Evolutionary conservation across 257 asterid genomes (phyloP).

Genomic region (Jacaranda mimosifolia): DNA sequence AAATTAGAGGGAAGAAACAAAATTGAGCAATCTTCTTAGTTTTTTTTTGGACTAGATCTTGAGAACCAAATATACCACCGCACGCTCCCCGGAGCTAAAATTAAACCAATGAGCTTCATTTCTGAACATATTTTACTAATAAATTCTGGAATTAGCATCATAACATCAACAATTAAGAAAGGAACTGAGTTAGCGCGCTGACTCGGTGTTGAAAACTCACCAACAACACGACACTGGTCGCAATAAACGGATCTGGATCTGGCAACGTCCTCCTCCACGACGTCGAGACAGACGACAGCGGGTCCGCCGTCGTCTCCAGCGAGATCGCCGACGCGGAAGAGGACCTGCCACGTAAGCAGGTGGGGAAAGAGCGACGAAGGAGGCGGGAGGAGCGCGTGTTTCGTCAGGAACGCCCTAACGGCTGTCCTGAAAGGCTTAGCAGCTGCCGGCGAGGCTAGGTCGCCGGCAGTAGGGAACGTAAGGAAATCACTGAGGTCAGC

Average conservation of each 20-base stretch:
- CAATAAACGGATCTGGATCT: constrained; percentile 94
- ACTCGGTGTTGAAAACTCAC: constrained; percentile 71
- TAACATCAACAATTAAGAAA: not conserved
- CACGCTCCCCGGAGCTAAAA: not conserved
- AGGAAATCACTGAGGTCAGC: constrained; percentile 77
- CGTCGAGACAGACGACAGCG: constrained; percentile 74
- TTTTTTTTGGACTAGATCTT: not conserved
- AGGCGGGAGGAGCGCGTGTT: constrained; percentile 79
- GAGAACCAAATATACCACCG: not conserved
- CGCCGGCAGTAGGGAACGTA: constrained; percentile 64
- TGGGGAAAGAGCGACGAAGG: constrained; percentile 86
- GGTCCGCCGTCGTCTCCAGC: constrained; percentile 62
- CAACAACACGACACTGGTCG: constrained; percentile 99
- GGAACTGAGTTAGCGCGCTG: constrained; percentile 35
- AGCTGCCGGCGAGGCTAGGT: constrained; percentile 37
- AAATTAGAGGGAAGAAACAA: not conserved
- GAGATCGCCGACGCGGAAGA: constrained; percentile 79
- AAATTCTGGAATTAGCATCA: not conserved
- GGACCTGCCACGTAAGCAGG: constrained; percentile 87
- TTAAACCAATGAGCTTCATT: constrained; percentile 8
- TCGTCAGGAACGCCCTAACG: constrained; percentile 61
- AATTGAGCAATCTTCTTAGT: not conserved
- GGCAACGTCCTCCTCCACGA: constrained; percentile 92
- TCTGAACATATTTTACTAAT: not conserved
- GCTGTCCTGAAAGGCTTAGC: constrained; percentile 65